Conservation (phyloP, 768 basidiomycete genomes). For the Coprinopsis sp. region DNA sequence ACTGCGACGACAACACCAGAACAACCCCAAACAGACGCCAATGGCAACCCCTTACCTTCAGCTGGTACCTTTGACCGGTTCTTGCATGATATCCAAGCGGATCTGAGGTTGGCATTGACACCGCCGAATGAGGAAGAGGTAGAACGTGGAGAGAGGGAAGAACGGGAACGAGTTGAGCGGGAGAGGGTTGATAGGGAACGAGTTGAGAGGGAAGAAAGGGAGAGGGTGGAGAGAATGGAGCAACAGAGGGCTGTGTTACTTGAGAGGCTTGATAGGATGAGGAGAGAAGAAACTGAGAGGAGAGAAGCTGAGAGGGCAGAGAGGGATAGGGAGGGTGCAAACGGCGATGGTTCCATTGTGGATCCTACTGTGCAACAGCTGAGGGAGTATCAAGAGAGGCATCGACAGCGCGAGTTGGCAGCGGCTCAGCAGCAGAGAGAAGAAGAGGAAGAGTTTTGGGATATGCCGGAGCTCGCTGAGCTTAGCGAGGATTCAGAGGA, state of each 20-base stretch:
- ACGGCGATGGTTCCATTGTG: neutral
- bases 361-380: neutral
- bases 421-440: too few species aligned
- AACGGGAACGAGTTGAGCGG: too few species aligned
- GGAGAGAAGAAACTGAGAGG: too few species aligned
- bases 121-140: conserved; percentile 18
- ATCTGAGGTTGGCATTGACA: conserved; percentile 60
- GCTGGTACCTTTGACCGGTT: conserved; percentile 81
- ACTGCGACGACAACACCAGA: neutral
- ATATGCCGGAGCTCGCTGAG: conserved; percentile 14
- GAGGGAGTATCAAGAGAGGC: too few species aligned
- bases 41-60: conserved; percentile 22
- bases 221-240: neutral
- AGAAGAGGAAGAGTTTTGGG: conserved; percentile 18
- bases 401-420: too few species aligned
- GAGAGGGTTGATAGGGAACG: neutral
- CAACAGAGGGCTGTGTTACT: too few species aligned
- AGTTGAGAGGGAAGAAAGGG: neutral
- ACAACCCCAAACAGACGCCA: neutral
- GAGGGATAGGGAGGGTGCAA: neutral
- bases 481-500: neutral
- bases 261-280: too few species aligned
- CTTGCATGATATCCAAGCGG: conserved; percentile 70
- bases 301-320: neutral
- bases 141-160: neutral